Conservation (phyloP, 2,329 filamentous ascomycete genomes). For the Arachnomyces sp. region DNA sequence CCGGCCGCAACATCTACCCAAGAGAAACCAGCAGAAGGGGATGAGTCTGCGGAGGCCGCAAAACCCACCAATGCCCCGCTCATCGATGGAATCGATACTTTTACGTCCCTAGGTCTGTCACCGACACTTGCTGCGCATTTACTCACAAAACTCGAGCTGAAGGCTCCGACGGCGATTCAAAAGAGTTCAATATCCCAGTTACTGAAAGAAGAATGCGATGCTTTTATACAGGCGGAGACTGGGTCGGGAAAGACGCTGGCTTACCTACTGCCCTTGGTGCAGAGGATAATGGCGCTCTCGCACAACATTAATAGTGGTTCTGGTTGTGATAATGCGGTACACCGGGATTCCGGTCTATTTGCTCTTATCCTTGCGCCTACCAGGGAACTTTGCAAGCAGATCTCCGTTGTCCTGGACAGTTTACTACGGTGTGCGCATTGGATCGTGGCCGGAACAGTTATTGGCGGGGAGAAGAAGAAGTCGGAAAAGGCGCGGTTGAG, state of each 20-base stretch:
- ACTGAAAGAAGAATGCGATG: conserved; percentile 73
- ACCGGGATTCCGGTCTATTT: conserved; percentile 82
- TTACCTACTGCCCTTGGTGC: conserved; percentile 88
- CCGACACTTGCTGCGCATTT: conserved; percentile 73
- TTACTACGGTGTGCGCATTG: conserved; percentile 84
- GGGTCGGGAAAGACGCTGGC: conserved; percentile 95
- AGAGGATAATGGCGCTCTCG: conserved; percentile 72
- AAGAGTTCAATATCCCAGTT: conserved; percentile 79
- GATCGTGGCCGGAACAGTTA: conserved; percentile 84
- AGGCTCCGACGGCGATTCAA: conserved; percentile 89
- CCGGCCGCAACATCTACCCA: conserved; percentile 53
- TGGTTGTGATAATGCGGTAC: conserved; percentile 47
- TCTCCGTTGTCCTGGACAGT: conserved; percentile 75
- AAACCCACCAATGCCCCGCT: conserved; percentile 88
- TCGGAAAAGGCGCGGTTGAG: conserved; percentile 87
- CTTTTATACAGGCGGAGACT: conserved; percentile 93
- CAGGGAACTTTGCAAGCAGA: conserved; percentile 89
- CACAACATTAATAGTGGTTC: conserved; percentile 37
- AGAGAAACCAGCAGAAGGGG: conserved; percentile 30
- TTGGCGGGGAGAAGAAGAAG: conserved; percentile 64
- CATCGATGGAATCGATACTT: conserved; percentile 73
- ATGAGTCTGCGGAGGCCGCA: conserved; percentile 41
- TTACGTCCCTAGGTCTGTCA: conserved; percentile 77
- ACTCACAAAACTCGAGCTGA: conserved; percentile 75
- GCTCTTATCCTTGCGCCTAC: conserved; percentile 92